A percentile compares a stretch with the other conserved stretches of the same genome.
Evolutionary conservation across 768 basidiomycete genomes (phyloP).

Genomic region (Boletus reticuloceps): DNA sequence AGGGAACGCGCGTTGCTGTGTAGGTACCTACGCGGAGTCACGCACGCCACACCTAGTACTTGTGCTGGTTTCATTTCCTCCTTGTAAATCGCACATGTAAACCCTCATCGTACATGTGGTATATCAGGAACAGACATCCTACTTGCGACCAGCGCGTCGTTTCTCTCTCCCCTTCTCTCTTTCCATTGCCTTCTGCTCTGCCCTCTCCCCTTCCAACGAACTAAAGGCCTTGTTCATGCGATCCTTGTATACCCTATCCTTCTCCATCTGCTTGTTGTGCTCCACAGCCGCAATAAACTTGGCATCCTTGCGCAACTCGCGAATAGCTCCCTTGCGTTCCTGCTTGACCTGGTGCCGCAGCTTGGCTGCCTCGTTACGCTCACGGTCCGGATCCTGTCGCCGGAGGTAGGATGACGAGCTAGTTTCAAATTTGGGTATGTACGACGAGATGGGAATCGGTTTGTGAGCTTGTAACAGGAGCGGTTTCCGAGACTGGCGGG

Average conservation of each 20-base stretch:
- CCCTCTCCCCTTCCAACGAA: slow-evolving; percentile 80
- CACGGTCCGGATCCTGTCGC: slow-evolving; percentile 87
- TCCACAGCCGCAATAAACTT: slow-evolving; percentile 89
- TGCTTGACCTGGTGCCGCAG: slow-evolving; percentile 88
- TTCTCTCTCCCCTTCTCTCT: slow-evolving; percentile 78
- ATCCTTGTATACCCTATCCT: slow-evolving; percentile 76
- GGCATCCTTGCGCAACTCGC: slow-evolving; percentile 94
- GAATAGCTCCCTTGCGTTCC: slow-evolving; percentile 94
- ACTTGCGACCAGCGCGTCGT: slow-evolving; percentile 74
- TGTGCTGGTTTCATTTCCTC: no score
- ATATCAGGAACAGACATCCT: slow-evolving; percentile 12
- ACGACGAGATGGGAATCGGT: slow-evolving; percentile 91
- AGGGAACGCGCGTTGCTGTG: no score
- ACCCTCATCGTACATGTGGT: no score
- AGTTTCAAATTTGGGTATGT: slow-evolving; percentile 90
- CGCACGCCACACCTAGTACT: not conserved
- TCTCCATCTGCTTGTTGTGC: slow-evolving; percentile 79
- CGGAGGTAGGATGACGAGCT: slow-evolving; percentile 72
- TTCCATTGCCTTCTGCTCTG: slow-evolving; percentile 92
- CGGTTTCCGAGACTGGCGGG: slow-evolving; percentile 69
- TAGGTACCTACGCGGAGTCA: no score
- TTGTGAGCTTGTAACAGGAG: slow-evolving; percentile 90
- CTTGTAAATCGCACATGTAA: no score
- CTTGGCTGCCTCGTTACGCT: slow-evolving; percentile 84
- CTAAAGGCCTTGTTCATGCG: slow-evolving; percentile 82